Percentiles rank a stretch among this genome's conserved stretches.
These are phyloP conservation scores for Sphagnum magellanicum DNA, from an alignment of 228 moss, liverwort and hornwort genomes.

Conservation along the genomic window DNA sequence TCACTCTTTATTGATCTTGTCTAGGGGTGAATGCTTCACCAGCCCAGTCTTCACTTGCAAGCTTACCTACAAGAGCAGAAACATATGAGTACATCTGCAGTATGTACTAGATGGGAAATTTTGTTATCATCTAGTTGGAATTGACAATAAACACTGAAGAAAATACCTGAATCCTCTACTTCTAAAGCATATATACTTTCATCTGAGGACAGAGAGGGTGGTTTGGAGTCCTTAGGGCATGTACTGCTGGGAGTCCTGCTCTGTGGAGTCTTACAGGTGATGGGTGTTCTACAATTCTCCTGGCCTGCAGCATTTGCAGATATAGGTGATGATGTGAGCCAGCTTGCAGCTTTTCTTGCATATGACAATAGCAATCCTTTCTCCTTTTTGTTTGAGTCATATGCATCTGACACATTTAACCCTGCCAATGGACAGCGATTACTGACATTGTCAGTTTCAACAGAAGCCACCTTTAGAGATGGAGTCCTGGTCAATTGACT, in stretches of 20 bases:
- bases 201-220: conserved; percentile 51
- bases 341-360: conserved; percentile 51
- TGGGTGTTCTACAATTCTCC: conserved; percentile 26
- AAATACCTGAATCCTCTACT: conserved; percentile 60
- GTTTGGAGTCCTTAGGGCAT: conserved; percentile 17
- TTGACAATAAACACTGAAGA: neutral
- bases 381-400: conserved; percentile 37
- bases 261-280: conserved; percentile 11
- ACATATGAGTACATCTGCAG: too few relatives aligned
- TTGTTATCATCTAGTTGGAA: too few relatives aligned
- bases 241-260: conserved; percentile 27
- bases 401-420: conserved; percentile 14
- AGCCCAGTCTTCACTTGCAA: conserved; percentile 69
- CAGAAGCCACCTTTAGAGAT: conserved; percentile 5
- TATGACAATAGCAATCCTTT: conserved; percentile 33
- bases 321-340: conserved; percentile 43
- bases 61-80: conserved; percentile 41
- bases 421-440: conserved; percentile 18
- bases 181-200: conserved; percentile 67
- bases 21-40: conserved; percentile 82
- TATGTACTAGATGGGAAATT: too few relatives aligned
- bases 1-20: conserved; percentile 41
- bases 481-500: conserved; percentile 1
- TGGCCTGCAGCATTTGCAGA: conserved; percentile 20
- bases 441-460: conserved; percentile 10